Evolutionary conservation across 2,329 filamentous ascomycete species (phyloP), one percentile per base, ranked within the genome.

Genomic region (Cryphonectria japonica): DNA sequence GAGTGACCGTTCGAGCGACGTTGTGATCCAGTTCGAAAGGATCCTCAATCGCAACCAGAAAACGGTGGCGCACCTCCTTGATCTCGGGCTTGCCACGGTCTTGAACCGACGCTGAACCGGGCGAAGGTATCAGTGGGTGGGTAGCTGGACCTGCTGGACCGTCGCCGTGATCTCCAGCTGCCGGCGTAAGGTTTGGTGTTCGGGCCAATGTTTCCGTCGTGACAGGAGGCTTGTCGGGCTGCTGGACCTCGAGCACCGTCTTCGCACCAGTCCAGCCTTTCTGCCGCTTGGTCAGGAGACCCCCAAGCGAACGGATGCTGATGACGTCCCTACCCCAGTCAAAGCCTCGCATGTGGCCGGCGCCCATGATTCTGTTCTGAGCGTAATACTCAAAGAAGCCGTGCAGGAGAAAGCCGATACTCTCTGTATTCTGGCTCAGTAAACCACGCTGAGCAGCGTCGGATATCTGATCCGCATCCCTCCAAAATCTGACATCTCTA

Each of bases 341-440:
- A 79, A 97, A 97, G 0, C 88, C 88, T 59, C 87, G 86, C 63
- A 81, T 79, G 0, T 80, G 79, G 3, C 83, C 83, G 6, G 84
- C 85, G 72, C 83, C 83, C 83, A 91, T 84, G n/a, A 80, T 77
- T 29, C 85, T 85, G 72, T 82, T 85, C 39, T 91, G 88, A 2
- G 92, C 91, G 77, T 91, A 97, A 80, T 97, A 97, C 76, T 93
- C 91, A 77, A 97, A 97, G 82, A 98, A 97, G 0, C 93, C 93
- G 67, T 91, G 87, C 0, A 98, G 84, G 0, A 98, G 84, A 6
- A 86, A 83, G 1, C 93, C 93, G 2, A 95, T 76, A 0, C 90
- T 86, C 70, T 96, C 90, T 1, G 79, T 81, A 77, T 97, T 97
- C 57, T 85, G 82, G 41, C 89, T 93, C 46, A 95, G 82, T 66